phyloP scores from a whole-genome alignment of 2,329 filamentous ascomycete genomes.

The Rhynchosporium secalis region DNA sequence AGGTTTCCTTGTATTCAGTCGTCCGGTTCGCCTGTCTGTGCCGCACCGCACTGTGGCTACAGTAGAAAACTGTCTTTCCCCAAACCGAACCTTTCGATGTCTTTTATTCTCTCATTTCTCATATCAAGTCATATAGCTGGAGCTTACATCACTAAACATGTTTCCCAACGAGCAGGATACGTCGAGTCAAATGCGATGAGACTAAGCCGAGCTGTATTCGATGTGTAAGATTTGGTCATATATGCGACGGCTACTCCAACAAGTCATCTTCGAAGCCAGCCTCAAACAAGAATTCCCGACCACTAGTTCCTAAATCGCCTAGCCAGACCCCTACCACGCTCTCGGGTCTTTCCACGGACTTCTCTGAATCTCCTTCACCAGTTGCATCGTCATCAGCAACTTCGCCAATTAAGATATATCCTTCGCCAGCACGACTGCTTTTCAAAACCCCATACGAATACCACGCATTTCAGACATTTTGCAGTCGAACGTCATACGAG shows the following conservation, averaged over 20 bases:
- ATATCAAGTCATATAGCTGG: not conserved
- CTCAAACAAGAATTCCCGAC: constrained; percentile 22
- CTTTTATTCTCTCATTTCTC: not conserved
- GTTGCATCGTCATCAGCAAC: not conserved
- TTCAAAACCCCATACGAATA: constrained; percentile 27
- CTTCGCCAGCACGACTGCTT: constrained; percentile 19
- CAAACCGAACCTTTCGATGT: not conserved
- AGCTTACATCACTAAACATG: constrained; percentile 15
- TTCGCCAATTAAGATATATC: constrained; percentile 19
- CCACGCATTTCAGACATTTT: constrained; percentile 28
- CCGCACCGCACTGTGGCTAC: constrained; percentile 4
- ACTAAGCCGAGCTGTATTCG: constrained; percentile 37
- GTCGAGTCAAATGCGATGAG: constrained; percentile 41
- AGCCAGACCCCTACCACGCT: constrained; percentile 1
- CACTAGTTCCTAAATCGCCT: constrained; percentile 26
- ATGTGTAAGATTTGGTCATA: constrained; percentile 37
- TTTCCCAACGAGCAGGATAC: constrained; percentile 28
- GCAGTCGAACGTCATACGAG: constrained; percentile 24
- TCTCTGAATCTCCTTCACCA: not conserved
- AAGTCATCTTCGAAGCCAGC: constrained; percentile 21
- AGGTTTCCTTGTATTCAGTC: constrained; percentile 12
- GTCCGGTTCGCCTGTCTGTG: not conserved
- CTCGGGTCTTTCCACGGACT: not conserved
- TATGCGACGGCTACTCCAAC: constrained; percentile 39
- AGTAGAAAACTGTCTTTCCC: not conserved